Base-by-base conservation (phyloP, 2,329 filamentous ascomycete species). In the Epichloe amarillans region DNA sequence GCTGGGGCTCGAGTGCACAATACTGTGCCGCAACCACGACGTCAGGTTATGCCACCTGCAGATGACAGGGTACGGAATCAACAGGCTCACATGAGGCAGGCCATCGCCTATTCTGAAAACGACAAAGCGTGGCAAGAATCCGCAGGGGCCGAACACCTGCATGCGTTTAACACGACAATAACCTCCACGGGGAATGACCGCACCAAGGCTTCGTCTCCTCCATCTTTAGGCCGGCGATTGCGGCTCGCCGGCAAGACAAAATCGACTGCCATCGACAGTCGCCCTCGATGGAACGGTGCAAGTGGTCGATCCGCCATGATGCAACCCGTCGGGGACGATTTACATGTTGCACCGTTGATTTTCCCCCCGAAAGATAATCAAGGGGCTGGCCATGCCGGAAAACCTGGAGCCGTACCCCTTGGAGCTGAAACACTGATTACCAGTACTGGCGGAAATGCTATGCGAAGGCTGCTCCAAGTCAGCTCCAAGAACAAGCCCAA, bases 211-310 rank as follows among this genome's bases (percentile, higher is more conserved):
- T 48, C 58, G 15, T 55, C 60, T 4, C 55, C 57, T 3, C 55
- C 58, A 8, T 61, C 65, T 3, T 60, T 68, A 46, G 64, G 66
- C 8, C 61, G 66, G 51, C 63, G 66, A 12, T 59, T 67, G 51
- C 61, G 64, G 11, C 59, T 64, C 33, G 52, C 64, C 46, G 60
- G 61, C 40, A 61, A 66, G 66, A 57, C 65, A 60, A 55, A 69
- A 60, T 64, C 56, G 59, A 68, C 58, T 55, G 62, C 58, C 54
- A 30, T 70, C 49, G 70, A 74, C 26, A 69, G 61, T 48, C 71
- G 73, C 21, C 79, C 81, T 5, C 73, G 81, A 52, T 89, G 86
- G 86, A 83, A 82, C 58, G 85, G 85, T 17, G 80, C 81, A 38
- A 88, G 82, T 62, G 86, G 86, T 30, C 78, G 85, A 56, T 74